phyloP scores from a whole-genome alignment of 768 basidiomycete species.

The Lactarius psammicola region DNA sequence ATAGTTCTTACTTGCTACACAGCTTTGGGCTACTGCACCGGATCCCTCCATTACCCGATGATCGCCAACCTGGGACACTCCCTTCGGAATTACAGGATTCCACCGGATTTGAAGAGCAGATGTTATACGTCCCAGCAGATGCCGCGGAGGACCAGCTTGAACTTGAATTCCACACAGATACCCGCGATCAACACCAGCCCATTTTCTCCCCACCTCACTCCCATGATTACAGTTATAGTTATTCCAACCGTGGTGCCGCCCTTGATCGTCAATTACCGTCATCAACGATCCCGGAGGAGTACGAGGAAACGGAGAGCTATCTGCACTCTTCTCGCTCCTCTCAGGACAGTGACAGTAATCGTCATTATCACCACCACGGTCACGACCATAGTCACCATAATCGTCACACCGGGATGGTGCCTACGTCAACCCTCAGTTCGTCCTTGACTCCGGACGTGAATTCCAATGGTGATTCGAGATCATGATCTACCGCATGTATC shows the following conservation, averaged over 20 bases:
- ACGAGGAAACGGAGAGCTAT: slow-evolving; percentile 19
- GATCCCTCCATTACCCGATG: slow-evolving; percentile 75
- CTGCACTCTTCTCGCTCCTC: slow-evolving; percentile 24
- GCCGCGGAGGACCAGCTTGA: slow-evolving; percentile 47
- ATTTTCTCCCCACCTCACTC: slow-evolving; percentile 19
- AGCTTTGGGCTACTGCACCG: slow-evolving; percentile 92
- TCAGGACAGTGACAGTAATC: slow-evolving; percentile 16
- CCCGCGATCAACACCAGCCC: slow-evolving; percentile 32
- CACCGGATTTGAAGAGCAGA: slow-evolving; percentile 57
- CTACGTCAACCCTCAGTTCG: slow-evolving; percentile 6
- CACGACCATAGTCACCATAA: slow-evolving; percentile 23
- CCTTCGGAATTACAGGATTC: slow-evolving; percentile 54
- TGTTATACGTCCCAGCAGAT: slow-evolving; percentile 75
- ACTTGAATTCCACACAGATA: slow-evolving; percentile 32
- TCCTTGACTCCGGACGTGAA: slow-evolving; percentile 16
- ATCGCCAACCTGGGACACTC: slow-evolving; percentile 54
- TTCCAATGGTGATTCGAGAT: slow-evolving; percentile 29
- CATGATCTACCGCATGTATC: slow-evolving; percentile 19
- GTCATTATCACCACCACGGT: slow-evolving; percentile 15
- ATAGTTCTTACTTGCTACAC: slow-evolving; percentile 10
- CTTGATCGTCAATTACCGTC: slow-evolving; percentile 15
- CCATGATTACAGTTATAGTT: slow-evolving; percentile 28
- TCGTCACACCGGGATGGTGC: slow-evolving; percentile 21
- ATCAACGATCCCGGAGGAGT: slow-evolving; percentile 27
- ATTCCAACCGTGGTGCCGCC: slow-evolving; percentile 26